Conservation (phyloP, 2,329 filamentous ascomycete genomes). For the Monosporascus sp. region DNA sequence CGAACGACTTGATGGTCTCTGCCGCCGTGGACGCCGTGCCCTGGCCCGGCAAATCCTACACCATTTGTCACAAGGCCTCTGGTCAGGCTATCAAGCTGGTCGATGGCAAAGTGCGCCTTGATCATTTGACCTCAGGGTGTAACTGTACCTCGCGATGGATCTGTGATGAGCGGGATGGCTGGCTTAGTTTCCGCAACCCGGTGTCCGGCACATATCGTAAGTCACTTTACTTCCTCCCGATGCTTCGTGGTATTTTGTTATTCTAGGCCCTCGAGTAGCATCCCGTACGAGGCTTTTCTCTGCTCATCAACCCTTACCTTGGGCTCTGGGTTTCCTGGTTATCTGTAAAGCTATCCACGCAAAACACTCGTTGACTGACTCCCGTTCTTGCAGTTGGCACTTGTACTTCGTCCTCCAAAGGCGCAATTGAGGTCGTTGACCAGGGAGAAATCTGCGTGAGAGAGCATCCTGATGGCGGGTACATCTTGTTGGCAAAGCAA, state of each 20-base stretch:
- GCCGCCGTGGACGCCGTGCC: not conserved
- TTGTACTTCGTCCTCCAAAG: constrained; percentile 4
- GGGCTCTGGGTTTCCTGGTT: not conserved
- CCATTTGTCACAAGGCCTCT: constrained; percentile 23
- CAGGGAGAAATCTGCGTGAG: constrained; percentile 28
- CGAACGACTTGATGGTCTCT: too few species aligned
- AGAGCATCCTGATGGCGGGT: constrained; percentile 26
- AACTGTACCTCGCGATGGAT: constrained; percentile 28
- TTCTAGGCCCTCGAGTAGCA: too few species aligned
- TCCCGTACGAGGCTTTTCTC: too few species aligned
- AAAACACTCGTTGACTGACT: too few species aligned
- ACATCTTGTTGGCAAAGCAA: constrained; percentile 26
- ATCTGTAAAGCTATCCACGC: too few species aligned
- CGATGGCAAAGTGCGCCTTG: constrained; percentile 23
- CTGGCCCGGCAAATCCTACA: constrained; percentile 22
- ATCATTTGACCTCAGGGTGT: not conserved
- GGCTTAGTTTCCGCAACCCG: constrained; percentile 33
- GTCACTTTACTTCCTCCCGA: not conserved
- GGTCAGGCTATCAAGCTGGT: constrained; percentile 25
- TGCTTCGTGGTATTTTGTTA: too few species aligned
- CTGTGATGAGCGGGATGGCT: constrained; percentile 33
- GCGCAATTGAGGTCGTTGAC: constrained; percentile 3
- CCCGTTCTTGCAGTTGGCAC: constrained; percentile 21
- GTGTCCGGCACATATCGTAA: constrained; percentile 23
- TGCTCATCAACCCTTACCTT: not conserved